A percentile compares a stretch with the other conserved stretches of the same genome.
These are phyloP conservation scores for Magnusiomyces tetraspermus DNA, from an alignment of 1,139 yeast species.

Conservation along the genomic window DNA sequence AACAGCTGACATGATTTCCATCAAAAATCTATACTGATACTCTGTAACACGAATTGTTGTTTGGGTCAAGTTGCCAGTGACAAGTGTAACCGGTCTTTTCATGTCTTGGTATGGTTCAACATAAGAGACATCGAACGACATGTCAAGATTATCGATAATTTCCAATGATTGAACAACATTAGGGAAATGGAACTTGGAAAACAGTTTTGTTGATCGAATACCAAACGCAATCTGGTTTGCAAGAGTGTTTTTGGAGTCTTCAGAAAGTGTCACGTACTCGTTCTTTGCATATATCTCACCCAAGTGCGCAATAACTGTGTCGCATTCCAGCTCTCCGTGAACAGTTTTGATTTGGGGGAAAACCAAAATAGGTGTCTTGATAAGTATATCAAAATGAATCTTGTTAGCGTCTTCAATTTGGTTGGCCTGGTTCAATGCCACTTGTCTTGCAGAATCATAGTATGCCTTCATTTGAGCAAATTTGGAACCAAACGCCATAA, in stretches of 20 bases:
- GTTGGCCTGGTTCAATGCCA: conserved; percentile 63
- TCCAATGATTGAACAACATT: conserved; percentile 45
- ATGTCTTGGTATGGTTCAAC: conserved; percentile 32
- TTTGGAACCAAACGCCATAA: conserved; percentile 58
- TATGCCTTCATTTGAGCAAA: conserved; percentile 79
- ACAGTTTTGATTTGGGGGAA: conserved; percentile 48
- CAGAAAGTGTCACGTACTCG: conserved; percentile 36
- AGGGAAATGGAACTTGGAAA: conserved; percentile 49
- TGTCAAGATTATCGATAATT: conserved; percentile 61
- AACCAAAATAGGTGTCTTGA: conserved; percentile 74
- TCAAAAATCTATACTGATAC: conserved; percentile 54
- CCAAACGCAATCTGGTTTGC: conserved; percentile 56
- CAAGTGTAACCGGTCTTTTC: conserved; percentile 43
- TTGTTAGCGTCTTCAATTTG: conserved; percentile 54
- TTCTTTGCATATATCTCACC: conserved; percentile 79
- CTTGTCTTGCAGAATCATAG: conserved; percentile 80
- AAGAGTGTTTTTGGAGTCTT: conserved; percentile 19
- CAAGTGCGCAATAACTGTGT: conserved; percentile 58
- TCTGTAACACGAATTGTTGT: conserved; percentile 66
- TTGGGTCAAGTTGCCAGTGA: conserved; percentile 57
- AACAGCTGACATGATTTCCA: conserved; percentile 48
- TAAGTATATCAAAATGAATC: conserved; percentile 60
- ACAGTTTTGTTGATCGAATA: conserved; percentile 56
- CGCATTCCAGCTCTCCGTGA: conserved; percentile 32
- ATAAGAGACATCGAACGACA: conserved; percentile 53